Conservation (phyloP, 140 eudicot genomes). For the Flaveria floridana region DNA sequence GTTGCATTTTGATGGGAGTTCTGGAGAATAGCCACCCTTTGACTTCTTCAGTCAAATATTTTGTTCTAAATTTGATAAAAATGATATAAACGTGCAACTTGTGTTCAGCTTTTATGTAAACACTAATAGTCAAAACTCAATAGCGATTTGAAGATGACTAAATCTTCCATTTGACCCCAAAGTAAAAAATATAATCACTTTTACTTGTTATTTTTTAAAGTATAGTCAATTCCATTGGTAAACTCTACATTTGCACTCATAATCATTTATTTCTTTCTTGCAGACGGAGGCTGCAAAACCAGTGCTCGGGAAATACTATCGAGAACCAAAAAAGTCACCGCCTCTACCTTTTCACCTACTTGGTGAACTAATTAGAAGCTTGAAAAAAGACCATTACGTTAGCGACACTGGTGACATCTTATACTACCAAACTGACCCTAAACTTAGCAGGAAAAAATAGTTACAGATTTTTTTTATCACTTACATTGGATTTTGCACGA, state of each 20-base stretch:
- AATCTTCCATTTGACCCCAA: background rate
- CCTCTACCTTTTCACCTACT: constrained; percentile 52
- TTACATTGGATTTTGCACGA: constrained; percentile 15
- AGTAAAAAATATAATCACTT: background rate
- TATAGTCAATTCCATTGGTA: background rate
- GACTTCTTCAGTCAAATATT: background rate
- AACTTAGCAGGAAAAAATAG: constrained; percentile 32
- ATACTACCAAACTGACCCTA: constrained; percentile 52
- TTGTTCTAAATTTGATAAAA: background rate
- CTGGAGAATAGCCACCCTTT: too few species aligned
- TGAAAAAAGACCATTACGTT: constrained; percentile 57
- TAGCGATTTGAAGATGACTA: background rate
- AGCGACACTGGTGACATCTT: constrained; percentile 55
- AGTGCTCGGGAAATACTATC: constrained; percentile 54
- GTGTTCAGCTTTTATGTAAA: background rate
- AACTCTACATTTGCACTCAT: background rate
- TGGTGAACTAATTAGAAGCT: constrained; percentile 37
- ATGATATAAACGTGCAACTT: background rate
- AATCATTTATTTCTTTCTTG: background rate
- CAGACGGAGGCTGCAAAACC: constrained; percentile 60
- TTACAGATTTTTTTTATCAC: background rate
- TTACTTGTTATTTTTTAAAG: background rate
- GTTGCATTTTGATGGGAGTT: too few species aligned
- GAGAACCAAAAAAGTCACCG: constrained; percentile 54
- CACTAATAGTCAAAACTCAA: background rate